Evolutionary conservation across 108 stramenopile genomes (phyloP), one percentile per base, ranked within the genome.

Genomic region (Stephanodiscus triporus): DNA sequence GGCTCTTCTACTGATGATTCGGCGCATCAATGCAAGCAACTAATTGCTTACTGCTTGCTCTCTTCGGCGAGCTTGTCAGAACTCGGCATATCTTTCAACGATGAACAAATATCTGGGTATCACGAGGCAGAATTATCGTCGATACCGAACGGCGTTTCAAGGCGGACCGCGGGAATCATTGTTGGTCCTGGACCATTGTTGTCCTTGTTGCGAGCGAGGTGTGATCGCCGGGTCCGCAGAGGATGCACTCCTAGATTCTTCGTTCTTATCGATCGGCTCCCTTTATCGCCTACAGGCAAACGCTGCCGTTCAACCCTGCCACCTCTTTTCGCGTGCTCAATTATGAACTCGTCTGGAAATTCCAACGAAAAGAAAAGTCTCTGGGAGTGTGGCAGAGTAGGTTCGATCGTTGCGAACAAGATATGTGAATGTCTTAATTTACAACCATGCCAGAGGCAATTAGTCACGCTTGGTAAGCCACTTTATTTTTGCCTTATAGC

Each of bases 201-300:
- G 56, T 65, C 77, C 7, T 40, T 89, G 0, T 66, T 94, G 19
- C 72, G 84, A 73, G 73, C 76, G 13, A 68, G 81, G 51, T 89
- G 88, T 48, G 61, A 67, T 29, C 43, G 56, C 20, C 74, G 66
- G 38, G 74, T 89, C 27, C 81, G 83, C 17, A 83, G 83, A 32
- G 91, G 87, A 23, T 84, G 86, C 62, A 84, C 80, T 32, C 94
- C 94, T 10, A 80, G 85, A 10, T 57, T 71, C 9, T 91, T 92
- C 73, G 74, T 92, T 4, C 43, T 90, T 19, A 81, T 94, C 26
- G 83, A 82, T 36, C 53, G 70, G 24, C 36, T 92, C n/a, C 93
- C 93, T 6, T 54, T 91, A 32, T 88, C 90, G n/a, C 83, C 87
- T 17, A 95, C 94, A 1, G 91, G 94, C 2, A 95, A 95, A 78